phyloP scores from a whole-genome alignment of 2,329 filamentous ascomycete genomes.

The Phialophora macrospora region DNA sequence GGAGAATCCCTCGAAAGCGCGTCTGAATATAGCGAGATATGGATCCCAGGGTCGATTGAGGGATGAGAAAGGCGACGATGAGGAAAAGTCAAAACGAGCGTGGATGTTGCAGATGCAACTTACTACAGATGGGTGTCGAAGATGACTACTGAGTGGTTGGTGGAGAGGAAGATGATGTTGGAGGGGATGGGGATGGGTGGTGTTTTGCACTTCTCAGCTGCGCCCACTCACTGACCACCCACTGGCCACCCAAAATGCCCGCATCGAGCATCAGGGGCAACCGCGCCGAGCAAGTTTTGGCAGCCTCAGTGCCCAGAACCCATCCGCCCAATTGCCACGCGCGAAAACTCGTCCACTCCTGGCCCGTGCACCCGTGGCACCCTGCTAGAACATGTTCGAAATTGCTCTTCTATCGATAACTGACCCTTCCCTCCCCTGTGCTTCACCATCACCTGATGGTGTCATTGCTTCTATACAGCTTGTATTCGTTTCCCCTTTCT shows the following conservation, averaged over 20 bases:
- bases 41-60: not conserved
- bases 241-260: not conserved
- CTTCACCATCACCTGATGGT: conserved; percentile 21
- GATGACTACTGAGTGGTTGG: conserved; percentile 6
- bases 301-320: not conserved
- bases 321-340: conserved; percentile 7
- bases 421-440: not conserved
- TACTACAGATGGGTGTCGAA: conserved; percentile 5
- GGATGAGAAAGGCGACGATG: not conserved
- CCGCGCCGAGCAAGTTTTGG: conserved; percentile 19
- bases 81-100: conserved; percentile 15
- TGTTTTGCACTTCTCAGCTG: conserved; percentile 18
- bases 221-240: conserved; percentile 2
- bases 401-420: conserved; percentile 31
- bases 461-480: not conserved
- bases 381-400: conserved; percentile 16
- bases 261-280: conserved; percentile 19
- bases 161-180: conserved; percentile 7
- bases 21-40: not conserved
- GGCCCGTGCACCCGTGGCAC: conserved; percentile 10
- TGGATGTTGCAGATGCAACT: conserved; percentile 17
- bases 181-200: conserved; percentile 5
- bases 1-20: not conserved
- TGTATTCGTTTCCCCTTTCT: not conserved
- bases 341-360: not conserved